Evolutionary conservation across 1,284 basidiomycete species (phyloP).

Genomic region (Moesziomyces parantarcticus): DNA sequence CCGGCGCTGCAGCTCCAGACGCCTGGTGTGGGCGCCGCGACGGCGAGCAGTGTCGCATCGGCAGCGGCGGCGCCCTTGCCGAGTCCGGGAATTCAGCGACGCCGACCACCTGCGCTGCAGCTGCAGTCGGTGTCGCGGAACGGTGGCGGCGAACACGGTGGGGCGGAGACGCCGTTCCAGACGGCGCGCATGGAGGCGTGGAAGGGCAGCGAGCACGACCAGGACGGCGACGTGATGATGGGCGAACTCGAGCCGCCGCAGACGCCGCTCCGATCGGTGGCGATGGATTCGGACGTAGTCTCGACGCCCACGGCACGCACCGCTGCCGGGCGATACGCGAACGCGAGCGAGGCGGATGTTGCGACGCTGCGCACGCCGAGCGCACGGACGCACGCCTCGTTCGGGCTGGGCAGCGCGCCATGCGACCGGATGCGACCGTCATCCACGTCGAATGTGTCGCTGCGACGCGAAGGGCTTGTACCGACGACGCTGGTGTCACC

Average conservation of each 20-base stretch:
- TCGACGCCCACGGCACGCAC: constrained; percentile 39
- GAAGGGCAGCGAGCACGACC: constrained; percentile 8
- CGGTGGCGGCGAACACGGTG: not conserved
- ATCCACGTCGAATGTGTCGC: constrained; percentile 7
- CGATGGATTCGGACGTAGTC: constrained; percentile 24
- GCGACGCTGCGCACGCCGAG: constrained; percentile 26
- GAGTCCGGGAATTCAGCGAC: constrained; percentile 28
- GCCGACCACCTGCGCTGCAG: constrained; percentile 38
- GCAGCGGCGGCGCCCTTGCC: constrained; percentile 12
- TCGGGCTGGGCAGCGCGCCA: not conserved
- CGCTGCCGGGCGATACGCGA: constrained; percentile 5
- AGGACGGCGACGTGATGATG: constrained; percentile 41
- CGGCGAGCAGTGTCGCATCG: not conserved
- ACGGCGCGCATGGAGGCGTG: constrained; percentile 33
- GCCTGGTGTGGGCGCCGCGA: not conserved
- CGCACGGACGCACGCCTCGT: constrained; percentile 7
- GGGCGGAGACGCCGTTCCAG: constrained; percentile 39
- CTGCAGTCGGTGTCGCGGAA: constrained; percentile 10
- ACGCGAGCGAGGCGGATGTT: constrained; percentile 2
- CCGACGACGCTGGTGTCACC: constrained; percentile 13
- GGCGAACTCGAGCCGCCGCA: constrained; percentile 30
- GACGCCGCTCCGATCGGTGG: constrained; percentile 32
- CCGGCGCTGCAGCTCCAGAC: constrained; percentile 40
- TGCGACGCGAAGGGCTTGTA: not conserved
- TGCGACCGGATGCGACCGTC: constrained; percentile 6